Conservation (phyloP, 371 early-diverging fungal genomes). For the Mortierella sp. region DNA sequence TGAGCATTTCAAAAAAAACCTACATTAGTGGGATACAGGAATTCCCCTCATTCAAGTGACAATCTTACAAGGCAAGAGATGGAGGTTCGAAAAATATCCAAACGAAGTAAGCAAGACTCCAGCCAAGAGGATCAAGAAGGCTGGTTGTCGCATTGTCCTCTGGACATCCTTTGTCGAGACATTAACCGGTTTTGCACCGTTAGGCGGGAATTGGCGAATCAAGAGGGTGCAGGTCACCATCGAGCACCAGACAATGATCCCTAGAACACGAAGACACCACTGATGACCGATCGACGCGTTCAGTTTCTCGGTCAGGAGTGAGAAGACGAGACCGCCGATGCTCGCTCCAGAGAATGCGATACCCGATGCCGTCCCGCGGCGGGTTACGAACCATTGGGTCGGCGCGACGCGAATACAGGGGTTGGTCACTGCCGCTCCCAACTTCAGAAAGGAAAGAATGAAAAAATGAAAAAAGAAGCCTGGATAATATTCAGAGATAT, state of each 20-base stretch:
- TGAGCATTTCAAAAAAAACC: no score
- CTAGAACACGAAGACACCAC: conserved; percentile 66
- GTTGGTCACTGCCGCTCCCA: conserved; percentile 65
- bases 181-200: conserved; percentile 27
- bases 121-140: conserved; percentile 50
- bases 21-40: no score
- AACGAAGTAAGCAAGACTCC: conserved; percentile 60
- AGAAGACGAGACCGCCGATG: conserved; percentile 71
- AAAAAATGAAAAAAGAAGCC: neutral
- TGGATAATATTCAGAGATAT: neutral
- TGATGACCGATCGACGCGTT: conserved; percentile 59
- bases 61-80: conserved; percentile 50
- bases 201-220: conserved; percentile 55
- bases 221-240: conserved; percentile 34
- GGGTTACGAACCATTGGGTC: conserved; percentile 80
- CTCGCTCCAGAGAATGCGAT: conserved; percentile 79
- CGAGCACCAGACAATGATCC: conserved; percentile 45
- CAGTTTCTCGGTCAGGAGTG: conserved; percentile 64
- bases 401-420: conserved; percentile 72
- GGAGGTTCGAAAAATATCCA: conserved; percentile 56
- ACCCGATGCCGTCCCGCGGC: conserved; percentile 83
- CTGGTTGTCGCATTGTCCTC: conserved; percentile 33
- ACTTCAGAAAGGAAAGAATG: conserved; percentile 3
- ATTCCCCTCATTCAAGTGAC: no score
- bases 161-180: conserved; percentile 38